A percentile compares a stretch with the other conserved stretches of the same genome.
These are phyloP conservation scores for Yarrowia deformans DNA, from an alignment of 805 yeast species.

Conservation along the genomic window DNA sequence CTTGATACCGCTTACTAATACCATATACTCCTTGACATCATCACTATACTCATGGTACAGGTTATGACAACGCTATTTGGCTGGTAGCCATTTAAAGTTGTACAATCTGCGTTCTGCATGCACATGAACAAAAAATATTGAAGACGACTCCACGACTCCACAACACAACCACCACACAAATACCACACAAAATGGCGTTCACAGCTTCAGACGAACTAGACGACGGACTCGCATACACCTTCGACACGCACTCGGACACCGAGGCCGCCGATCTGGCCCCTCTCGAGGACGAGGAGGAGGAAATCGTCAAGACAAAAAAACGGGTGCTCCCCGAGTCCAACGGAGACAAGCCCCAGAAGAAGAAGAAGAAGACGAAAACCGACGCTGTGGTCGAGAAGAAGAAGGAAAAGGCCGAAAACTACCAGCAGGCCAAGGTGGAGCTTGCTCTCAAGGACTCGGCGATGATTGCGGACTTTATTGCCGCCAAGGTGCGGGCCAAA, in stretches of 20 bases:
- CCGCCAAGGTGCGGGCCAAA: conserved; percentile 63
- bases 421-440: conserved; percentile 61
- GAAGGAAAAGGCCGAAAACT: conserved; percentile 70
- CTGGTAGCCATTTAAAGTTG: too few species aligned
- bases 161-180: not conserved
- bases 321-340: conserved; percentile 32
- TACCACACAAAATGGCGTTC: conserved; percentile 10
- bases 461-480: conserved; percentile 70
- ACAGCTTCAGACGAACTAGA: conserved; percentile 72
- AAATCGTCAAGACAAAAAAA: conserved; percentile 44
- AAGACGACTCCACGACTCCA: not conserved
- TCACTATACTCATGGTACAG: too few species aligned
- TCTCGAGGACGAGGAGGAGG: conserved; percentile 43
- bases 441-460: conserved; percentile 65
- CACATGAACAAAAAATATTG: conserved; percentile 6
- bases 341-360: conserved; percentile 43
- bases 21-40: too few species aligned
- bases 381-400: conserved; percentile 54
- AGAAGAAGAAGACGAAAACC: conserved; percentile 46
- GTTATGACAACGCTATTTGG: too few species aligned
- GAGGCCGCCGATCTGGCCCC: conserved; percentile 48
- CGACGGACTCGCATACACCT: conserved; percentile 73
- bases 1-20: too few species aligned
- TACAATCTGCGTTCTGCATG: not conserved
- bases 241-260: conserved; percentile 55